Evolutionary conservation across 73 alveolate species (phyloP).

Genomic region (Vitrella brassicaformis): DNA sequence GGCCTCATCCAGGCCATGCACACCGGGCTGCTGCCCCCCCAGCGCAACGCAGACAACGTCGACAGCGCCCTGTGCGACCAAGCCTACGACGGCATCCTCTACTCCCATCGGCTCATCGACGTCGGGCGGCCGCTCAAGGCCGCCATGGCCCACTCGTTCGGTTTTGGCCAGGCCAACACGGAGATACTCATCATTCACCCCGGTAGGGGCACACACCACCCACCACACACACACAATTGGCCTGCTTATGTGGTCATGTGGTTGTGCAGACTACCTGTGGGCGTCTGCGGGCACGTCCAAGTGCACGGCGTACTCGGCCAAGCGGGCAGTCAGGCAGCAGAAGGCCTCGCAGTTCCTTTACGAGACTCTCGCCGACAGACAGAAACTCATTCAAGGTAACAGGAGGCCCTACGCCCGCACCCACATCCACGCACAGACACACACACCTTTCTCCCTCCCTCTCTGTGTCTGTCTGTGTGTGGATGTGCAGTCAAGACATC

Average conservation of each 20-base stretch:
- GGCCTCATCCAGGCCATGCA: neutral
- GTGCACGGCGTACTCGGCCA: neutral
- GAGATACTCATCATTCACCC: neutral
- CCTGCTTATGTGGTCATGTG: neutral
- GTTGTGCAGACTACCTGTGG: neutral
- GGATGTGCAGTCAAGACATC: too few relatives aligned
- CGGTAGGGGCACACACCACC: too few relatives aligned
- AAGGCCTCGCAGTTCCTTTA: neutral
- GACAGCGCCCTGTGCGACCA: neutral
- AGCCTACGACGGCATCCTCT: neutral
- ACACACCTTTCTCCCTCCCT: too few relatives aligned
- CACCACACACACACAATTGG: too few relatives aligned
- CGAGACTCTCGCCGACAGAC: neutral
- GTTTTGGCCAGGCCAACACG: neutral
- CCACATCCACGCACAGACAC: too few relatives aligned
- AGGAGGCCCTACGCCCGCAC: too few relatives aligned
- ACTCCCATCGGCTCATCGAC: neutral
- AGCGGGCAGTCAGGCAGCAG: neutral
- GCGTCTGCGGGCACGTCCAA: neutral
- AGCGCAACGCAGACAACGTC: too few relatives aligned
- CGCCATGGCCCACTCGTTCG: neutral
- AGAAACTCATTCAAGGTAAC: neutral
- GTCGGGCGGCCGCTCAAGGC: neutral
- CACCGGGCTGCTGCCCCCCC: too few relatives aligned
- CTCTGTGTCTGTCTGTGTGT: too few relatives aligned